phyloP scores from a whole-genome alignment of 495 filamentous ascomycete genomes.

The Talaromyces trachyspermus region DNA sequence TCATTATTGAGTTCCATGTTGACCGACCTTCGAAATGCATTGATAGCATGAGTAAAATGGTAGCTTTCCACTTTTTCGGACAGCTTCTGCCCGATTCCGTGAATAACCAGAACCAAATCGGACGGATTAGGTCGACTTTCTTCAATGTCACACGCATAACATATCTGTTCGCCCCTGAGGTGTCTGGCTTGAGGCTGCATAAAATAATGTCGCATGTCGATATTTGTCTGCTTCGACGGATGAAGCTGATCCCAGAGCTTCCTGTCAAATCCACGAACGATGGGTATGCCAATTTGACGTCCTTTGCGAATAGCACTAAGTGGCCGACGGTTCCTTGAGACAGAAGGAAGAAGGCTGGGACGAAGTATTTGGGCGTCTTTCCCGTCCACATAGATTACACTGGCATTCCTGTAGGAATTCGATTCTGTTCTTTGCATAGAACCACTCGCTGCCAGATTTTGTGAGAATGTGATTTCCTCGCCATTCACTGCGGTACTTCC shows the following conservation, averaged over 20 bases:
- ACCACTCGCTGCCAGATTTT: constrained; percentile 39
- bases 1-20: constrained; percentile 76
- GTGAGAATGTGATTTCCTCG: constrained; percentile 15
- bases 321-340: constrained; percentile 68
- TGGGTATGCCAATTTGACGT: constrained; percentile 70
- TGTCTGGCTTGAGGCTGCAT: constrained; percentile 29
- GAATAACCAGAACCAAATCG: constrained; percentile 82
- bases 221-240: constrained; percentile 45
- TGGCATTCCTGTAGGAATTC: constrained; percentile 55
- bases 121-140: constrained; percentile 69
- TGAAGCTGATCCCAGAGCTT: constrained; percentile 70
- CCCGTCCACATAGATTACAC: constrained; percentile 76
- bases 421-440: constrained; percentile 20
- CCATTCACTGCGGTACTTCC: constrained; percentile 4
- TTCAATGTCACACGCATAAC: constrained; percentile 45
- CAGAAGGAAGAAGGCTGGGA: constrained; percentile 70
- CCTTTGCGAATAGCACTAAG: constrained; percentile 81
- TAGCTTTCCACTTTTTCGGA: constrained; percentile 93
- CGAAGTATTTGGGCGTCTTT: constrained; percentile 72
- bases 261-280: constrained; percentile 80
- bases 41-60: constrained; percentile 93
- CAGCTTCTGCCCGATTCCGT: constrained; percentile 96
- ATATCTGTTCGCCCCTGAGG: constrained; percentile 28
- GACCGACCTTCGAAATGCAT: constrained; percentile 75
- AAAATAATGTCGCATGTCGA: constrained; percentile 42